A percentile compares a stretch with the other conserved stretches of the same genome.
Evolutionary conservation across 1,284 basidiomycete genomes (phyloP).

Genomic region (Testicularia cyperi): DNA sequence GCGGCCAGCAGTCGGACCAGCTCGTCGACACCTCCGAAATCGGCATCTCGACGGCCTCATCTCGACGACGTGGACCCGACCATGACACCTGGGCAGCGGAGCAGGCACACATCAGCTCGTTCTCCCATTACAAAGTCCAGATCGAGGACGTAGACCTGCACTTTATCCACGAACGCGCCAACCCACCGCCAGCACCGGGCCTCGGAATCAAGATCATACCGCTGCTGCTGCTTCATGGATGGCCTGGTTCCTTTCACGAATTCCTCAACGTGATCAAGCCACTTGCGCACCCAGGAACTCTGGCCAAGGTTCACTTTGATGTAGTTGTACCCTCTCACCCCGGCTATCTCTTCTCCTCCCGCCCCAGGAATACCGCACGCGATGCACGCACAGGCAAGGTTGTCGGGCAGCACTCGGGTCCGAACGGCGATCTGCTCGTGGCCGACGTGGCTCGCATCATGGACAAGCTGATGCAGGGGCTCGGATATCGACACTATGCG

Average conservation of each 20-base stretch:
- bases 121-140: slow-evolving; percentile 37
- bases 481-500: slow-evolving; percentile 44
- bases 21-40: slow-evolving; percentile 1
- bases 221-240: slow-evolving; percentile 58
- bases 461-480: slow-evolving; percentile 42
- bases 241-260: slow-evolving; percentile 55
- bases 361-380: slow-evolving; percentile 1
- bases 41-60: slow-evolving; percentile 6
- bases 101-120: slow-evolving; percentile 32
- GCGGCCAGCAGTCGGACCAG: background rate
- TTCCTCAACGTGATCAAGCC: slow-evolving; percentile 53
- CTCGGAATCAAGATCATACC: slow-evolving; percentile 52
- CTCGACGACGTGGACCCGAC: slow-evolving; percentile 18
- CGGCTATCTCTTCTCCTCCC: slow-evolving; percentile 48
- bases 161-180: slow-evolving; percentile 52
- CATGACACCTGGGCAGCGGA: slow-evolving; percentile 45
- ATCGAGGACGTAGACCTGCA: slow-evolving; percentile 53
- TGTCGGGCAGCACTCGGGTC: slow-evolving; percentile 23
- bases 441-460: slow-evolving; percentile 43
- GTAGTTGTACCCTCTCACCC: slow-evolving; percentile 57
- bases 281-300: slow-evolving; percentile 47
- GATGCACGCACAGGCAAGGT: slow-evolving; percentile 15
- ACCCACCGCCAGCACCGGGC: slow-evolving; percentile 4
- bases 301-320: slow-evolving; percentile 43
- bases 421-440: slow-evolving; percentile 40